Base-by-base conservation (phyloP, 2,329 filamentous ascomycete genomes). In the Epichloe sibirici region DNA sequence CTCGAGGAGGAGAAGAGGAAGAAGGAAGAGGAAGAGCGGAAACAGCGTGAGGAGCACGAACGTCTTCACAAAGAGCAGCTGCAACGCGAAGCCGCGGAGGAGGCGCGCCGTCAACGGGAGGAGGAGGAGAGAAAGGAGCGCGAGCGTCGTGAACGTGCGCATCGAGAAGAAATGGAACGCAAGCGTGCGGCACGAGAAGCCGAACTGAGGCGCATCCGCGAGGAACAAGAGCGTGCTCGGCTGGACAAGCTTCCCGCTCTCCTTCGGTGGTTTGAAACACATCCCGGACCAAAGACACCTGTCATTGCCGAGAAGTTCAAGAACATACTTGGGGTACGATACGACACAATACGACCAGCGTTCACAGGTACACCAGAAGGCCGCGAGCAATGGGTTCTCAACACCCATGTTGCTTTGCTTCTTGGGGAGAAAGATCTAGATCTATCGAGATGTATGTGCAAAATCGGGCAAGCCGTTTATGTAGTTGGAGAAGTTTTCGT, bases 341-440 rank as follows among this genome's bases (percentile, higher is more conserved):
- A 79, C 60, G 81, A 85, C 63, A 83, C 79, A 4, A 81, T 85
- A 53, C 72, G 73, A 13, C 72, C 74, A 3, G 71, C 73, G 34
- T 69, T 74, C 13, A 78, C 74, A 5, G 75, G 75, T 7, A 77
- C 74, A 11, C 58, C 73, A 2, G 75, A 74, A 46, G 81, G 79
- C n/a, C 74, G 80, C 48, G 81, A 84, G 58, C 79, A 81, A 58
- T 85, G 82, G 81, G 66, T 85, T 52, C 72, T 85, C 48, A 85
- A 84, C 59, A 79, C 77, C 3, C 78, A 84, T 53, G 80, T 77
- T 48, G 81, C 82, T 8, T 67, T 85, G 13, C 72, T 85, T 8
- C 69, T 85, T 2, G 82, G 82, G 13, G 80, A 84, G 60, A 83
- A 82, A 60, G 82, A 85, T 58, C 66, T 83, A 21, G 68, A 71